phyloP scores from a whole-genome alignment of 192 early-diverging fungal species.

The Cladochytrium replicatum region DNA sequence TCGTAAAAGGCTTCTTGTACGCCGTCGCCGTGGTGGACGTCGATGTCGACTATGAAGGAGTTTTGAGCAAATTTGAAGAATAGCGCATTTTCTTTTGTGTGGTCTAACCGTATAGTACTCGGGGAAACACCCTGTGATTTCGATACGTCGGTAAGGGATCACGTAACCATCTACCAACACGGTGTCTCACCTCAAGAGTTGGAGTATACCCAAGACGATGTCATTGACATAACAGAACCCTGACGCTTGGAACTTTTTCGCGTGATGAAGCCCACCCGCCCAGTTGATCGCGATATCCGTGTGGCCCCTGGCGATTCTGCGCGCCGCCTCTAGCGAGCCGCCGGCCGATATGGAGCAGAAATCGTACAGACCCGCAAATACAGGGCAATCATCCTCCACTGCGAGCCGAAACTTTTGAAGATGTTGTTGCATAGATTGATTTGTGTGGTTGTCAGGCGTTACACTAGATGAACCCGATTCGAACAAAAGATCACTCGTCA shows the following conservation, averaged over 20 bases:
- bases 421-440: too few species aligned
- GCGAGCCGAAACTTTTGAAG: slow-evolving; percentile 26
- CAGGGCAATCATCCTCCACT: slow-evolving; percentile 89
- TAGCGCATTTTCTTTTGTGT: background rate
- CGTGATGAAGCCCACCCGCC: slow-evolving; percentile 94
- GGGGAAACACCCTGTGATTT: slow-evolving; percentile 44
- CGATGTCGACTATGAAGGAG: slow-evolving; percentile 94
- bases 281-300: slow-evolving; percentile 92
- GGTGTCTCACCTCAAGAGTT: slow-evolving; percentile 60
- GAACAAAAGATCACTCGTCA: background rate
- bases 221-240: slow-evolving; percentile 99
- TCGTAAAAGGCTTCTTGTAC: slow-evolving; percentile 91
- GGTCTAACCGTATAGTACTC: slow-evolving; percentile 94
- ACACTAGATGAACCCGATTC: slow-evolving; percentile 22
- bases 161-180: background rate
- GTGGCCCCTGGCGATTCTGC: slow-evolving; percentile 68
- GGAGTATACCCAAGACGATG: slow-evolving; percentile 88
- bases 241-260: slow-evolving; percentile 90
- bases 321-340: slow-evolving; percentile 86
- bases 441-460: slow-evolving; percentile 45
- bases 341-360: slow-evolving; percentile 87
- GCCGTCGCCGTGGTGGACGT: slow-evolving; percentile 98
- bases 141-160: background rate
- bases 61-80: background rate
- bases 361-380: slow-evolving; percentile 92